Evolutionary conservation across 768 basidiomycete genomes (phyloP).

Genomic region (Russula compacta): DNA sequence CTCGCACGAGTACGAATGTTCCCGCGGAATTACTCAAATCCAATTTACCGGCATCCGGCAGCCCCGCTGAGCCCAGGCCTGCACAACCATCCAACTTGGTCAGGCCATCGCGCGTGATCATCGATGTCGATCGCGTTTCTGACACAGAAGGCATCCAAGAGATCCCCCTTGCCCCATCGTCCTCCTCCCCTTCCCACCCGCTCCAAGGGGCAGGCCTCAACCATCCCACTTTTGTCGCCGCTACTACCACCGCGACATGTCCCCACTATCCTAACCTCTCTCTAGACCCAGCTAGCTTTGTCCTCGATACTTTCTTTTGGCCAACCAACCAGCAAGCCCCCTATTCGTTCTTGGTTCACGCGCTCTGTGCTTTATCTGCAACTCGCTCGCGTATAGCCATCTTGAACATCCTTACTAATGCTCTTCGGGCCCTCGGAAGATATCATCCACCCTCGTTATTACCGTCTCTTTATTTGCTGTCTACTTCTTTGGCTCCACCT

Average conservation of each 20-base stretch:
- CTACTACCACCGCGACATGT: background rate
- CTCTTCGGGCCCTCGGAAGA: slow-evolving; percentile 55
- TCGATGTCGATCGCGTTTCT: slow-evolving; percentile 29
- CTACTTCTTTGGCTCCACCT: slow-evolving; percentile 69
- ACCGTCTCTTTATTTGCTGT: slow-evolving; percentile 72
- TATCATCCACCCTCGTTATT: slow-evolving; percentile 63
- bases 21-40: slow-evolving; percentile 10
- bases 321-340: slow-evolving; percentile 35
- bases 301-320: slow-evolving; percentile 38
- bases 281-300: slow-evolving; percentile 43
- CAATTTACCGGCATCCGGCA: background rate
- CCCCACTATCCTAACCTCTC: slow-evolving; percentile 30
- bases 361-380: slow-evolving; percentile 48
- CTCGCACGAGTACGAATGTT: background rate
- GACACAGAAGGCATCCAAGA: slow-evolving; percentile 12
- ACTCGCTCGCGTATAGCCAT: slow-evolving; percentile 71
- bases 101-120: slow-evolving; percentile 21
- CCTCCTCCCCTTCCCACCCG: background rate
- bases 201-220: background rate
- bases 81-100: background rate
- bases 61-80: background rate
- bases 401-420: slow-evolving; percentile 61
- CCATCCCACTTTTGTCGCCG: background rate
- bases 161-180: background rate
- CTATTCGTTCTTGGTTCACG: slow-evolving; percentile 62